Conservation (phyloP, 2,329 filamentous ascomycete species). For the Neonectria coccinea region DNA sequence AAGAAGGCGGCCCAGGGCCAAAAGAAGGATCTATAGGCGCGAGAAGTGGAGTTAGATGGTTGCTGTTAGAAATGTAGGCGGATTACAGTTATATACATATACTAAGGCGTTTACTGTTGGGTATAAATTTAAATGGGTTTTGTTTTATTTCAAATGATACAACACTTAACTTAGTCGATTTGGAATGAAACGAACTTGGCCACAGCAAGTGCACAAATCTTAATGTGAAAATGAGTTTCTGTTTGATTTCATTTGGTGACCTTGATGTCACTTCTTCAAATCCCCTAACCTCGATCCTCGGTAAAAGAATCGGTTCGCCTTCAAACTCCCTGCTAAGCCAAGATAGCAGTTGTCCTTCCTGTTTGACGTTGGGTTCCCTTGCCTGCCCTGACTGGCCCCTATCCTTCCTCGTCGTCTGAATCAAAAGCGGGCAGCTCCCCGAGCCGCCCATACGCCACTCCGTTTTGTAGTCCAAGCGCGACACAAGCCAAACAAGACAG, state of each 20-base stretch:
- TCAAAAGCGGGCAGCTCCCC: constrained; percentile 28
- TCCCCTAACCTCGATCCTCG: constrained; percentile 22
- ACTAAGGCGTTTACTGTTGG: not conserved
- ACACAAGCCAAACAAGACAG: constrained; percentile 35
- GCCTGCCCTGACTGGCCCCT: constrained; percentile 34
- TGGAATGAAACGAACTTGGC: not conserved
- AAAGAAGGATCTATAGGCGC: constrained; percentile 49
- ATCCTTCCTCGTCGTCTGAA: constrained; percentile 33
- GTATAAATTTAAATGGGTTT: not conserved
- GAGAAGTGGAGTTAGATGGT: not conserved
- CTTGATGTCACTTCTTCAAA: constrained; percentile 19
- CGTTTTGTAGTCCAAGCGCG: constrained; percentile 42
- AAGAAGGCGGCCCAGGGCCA: constrained; percentile 56
- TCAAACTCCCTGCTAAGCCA: constrained; percentile 43
- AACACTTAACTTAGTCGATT: not conserved
- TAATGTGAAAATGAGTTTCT: constrained; percentile 17
- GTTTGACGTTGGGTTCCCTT: constrained; percentile 32
- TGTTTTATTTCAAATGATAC: not conserved
- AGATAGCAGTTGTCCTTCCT: constrained; percentile 33
- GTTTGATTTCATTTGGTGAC: constrained; percentile 36
- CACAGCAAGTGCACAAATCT: not conserved
- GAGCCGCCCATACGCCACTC: constrained; percentile 38
- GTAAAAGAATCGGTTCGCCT: constrained; percentile 29
- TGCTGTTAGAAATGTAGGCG: not conserved
- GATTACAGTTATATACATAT: no score